These are phyloP conservation scores for Cyclocybe aegerita DNA, from an alignment of 768 basidiomycete genomes.

Conservation along the genomic window DNA sequence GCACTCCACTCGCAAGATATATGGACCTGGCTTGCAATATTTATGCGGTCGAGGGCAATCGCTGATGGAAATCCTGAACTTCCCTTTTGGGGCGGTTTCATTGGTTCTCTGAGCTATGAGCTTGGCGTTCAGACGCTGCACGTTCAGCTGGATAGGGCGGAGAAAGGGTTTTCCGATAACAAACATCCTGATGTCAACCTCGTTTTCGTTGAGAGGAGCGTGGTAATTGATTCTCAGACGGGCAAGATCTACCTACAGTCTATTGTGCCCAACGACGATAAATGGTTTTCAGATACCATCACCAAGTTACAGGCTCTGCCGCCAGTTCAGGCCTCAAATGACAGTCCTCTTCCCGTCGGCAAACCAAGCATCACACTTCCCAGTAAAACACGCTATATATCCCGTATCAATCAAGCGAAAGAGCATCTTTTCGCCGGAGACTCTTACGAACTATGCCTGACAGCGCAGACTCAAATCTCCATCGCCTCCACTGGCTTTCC, in stretches of 20 bases:
- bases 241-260: conserved; percentile 64
- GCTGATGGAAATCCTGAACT: conserved; percentile 47
- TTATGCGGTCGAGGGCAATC: conserved; percentile 56
- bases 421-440: conserved; percentile 80
- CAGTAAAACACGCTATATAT: conserved; percentile 58
- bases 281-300: conserved; percentile 56
- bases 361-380: conserved; percentile 47
- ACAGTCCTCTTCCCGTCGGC: conserved; percentile 3
- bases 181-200: conserved; percentile 73
- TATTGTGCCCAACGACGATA: conserved; percentile 51
- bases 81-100: conserved; percentile 84
- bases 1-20: conserved; percentile 52
- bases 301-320: conserved; percentile 25
- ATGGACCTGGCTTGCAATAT: conserved; percentile 75
- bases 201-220: conserved; percentile 75
- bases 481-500: conserved; percentile 31
- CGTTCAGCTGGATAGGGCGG: conserved; percentile 35
- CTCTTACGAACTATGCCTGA: conserved; percentile 92
- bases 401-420: conserved; percentile 68
- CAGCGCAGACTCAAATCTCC: conserved; percentile 64
- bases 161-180: conserved; percentile 10
- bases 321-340: conserved; percentile 1
- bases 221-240: conserved; percentile 60
- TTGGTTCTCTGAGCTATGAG: conserved; percentile 81
- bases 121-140: conserved; percentile 61